Percentiles rank a stretch among this genome's conserved stretches.
Conservation (phyloP, 2,329 filamentous ascomycete species). For the Fusarium protoensiforme region DNA sequence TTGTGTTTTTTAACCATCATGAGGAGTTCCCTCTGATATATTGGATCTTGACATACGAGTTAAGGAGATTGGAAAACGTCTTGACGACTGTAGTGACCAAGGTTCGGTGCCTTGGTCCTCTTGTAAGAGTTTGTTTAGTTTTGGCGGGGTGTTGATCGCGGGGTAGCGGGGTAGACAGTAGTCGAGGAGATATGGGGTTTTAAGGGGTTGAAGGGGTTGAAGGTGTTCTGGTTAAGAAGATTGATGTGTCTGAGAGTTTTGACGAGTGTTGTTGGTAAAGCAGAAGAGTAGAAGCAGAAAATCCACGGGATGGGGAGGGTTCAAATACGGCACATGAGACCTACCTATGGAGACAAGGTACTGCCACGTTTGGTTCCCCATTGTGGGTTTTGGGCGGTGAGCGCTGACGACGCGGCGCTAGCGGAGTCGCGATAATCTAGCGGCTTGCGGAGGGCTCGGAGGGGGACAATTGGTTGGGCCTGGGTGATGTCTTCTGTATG, state of each 20-base stretch:
- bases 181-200: conserved; percentile 15
- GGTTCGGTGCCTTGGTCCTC: conserved; percentile 62
- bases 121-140: conserved; percentile 34
- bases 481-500: conserved; percentile 17
- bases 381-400: conserved; percentile 35
- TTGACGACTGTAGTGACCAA: conserved; percentile 78
- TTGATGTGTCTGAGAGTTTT: conserved; percentile 16
- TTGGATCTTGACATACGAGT: conserved; percentile 77
- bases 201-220: conserved; percentile 10
- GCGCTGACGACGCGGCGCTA: conserved; percentile 35
- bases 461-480: conserved; percentile 20
- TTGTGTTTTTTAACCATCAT: not conserved
- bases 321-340: conserved; percentile 30
- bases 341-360: conserved; percentile 1
- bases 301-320: conserved; percentile 29
- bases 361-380: conserved; percentile 13
- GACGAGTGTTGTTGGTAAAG: conserved; percentile 26
- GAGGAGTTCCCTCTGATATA: not conserved
- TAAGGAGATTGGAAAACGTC: conserved; percentile 98
- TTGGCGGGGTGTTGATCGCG: conserved; percentile 38
- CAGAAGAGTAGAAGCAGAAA: conserved; percentile 10
- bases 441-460: conserved; percentile 27
- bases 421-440: conserved; percentile 42
- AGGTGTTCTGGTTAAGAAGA: not conserved
- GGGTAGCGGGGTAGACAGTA: conserved; percentile 39